These are phyloP conservation scores for Xylaria multiplex DNA, from an alignment of 2,329 filamentous ascomycete species.

Conservation along the genomic window DNA sequence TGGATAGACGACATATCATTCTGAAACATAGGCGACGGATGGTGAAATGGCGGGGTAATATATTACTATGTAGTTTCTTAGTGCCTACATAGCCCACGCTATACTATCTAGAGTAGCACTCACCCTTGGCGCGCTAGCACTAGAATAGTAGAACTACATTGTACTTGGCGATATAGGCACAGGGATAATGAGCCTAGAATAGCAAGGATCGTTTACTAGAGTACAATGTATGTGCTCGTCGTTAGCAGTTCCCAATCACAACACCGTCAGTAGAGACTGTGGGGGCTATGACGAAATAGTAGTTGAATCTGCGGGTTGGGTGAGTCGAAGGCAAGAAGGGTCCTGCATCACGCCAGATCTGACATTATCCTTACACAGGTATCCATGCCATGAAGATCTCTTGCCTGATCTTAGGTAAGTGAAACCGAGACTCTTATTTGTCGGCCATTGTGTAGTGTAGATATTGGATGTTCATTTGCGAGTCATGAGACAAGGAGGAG, in stretches of 20 bases:
- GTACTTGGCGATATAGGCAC: neutral
- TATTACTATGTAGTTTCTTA: constrained; percentile 3
- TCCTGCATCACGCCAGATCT: constrained; percentile 34
- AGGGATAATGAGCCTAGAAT: constrained; percentile 14
- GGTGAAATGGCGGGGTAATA: constrained; percentile 33
- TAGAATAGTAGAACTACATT: too few relatives aligned
- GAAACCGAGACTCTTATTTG: constrained; percentile 1
- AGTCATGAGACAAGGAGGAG: too few relatives aligned
- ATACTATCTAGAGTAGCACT: too few relatives aligned
- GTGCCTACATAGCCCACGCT: too few relatives aligned
- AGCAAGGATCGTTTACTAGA: constrained; percentile 12
- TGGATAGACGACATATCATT: constrained; percentile 8
- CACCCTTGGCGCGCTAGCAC: too few relatives aligned
- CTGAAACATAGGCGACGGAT: constrained; percentile 32
- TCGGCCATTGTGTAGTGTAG: neutral
- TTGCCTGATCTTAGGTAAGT: constrained; percentile 8
- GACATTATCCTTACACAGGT: constrained; percentile 5
- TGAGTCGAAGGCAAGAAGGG: constrained; percentile 36
- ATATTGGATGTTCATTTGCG: neutral
- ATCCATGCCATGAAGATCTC: constrained; percentile 26
- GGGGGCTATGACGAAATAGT: constrained; percentile 35
- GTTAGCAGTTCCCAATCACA: constrained; percentile 18
- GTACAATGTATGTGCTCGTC: too few relatives aligned
- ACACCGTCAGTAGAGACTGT: neutral
- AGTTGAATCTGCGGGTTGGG: constrained; percentile 31